A percentile compares a stretch with the other conserved stretches of the same genome.
Conservation (phyloP, 352 stramenopile genomes). For the Plasmopara halstedii region DNA sequence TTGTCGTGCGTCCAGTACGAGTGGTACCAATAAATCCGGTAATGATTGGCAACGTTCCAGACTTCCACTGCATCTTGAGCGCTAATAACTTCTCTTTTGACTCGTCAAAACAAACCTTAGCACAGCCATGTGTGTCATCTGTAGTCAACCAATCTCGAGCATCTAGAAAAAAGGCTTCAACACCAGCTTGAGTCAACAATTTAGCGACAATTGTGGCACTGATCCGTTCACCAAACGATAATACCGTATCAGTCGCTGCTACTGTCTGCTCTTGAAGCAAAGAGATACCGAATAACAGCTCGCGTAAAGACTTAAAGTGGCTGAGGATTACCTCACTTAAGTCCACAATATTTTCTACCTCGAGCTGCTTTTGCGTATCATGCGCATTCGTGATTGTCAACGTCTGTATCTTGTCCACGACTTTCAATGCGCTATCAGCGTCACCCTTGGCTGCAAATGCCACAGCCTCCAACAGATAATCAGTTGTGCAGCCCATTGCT, state of each 20-base stretch:
- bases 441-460: slow-evolving; percentile 50
- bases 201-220: slow-evolving; percentile 63
- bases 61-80: slow-evolving; percentile 33
- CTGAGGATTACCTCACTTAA: slow-evolving; percentile 39
- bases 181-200: slow-evolving; percentile 46
- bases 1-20: slow-evolving; percentile 61
- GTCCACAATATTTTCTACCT: slow-evolving; percentile 33
- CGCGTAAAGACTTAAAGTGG: slow-evolving; percentile 67
- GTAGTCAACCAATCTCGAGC: slow-evolving; percentile 68
- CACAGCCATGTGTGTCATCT: slow-evolving; percentile 58
- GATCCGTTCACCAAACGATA: slow-evolving; percentile 76
- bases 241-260: slow-evolving; percentile 58
- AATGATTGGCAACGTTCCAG: slow-evolving; percentile 47
- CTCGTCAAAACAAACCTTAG: slow-evolving; percentile 72
- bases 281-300: slow-evolving; percentile 71
- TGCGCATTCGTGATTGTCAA: slow-evolving; percentile 63
- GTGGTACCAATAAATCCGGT: slow-evolving; percentile 72
- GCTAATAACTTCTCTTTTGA: slow-evolving; percentile 61
- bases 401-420: slow-evolving; percentile 53
- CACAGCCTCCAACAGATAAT: slow-evolving; percentile 59
- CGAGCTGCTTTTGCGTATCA: slow-evolving; percentile 44
- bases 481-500: slow-evolving; percentile 75
- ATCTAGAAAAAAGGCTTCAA: slow-evolving; percentile 62
- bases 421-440: slow-evolving; percentile 25
- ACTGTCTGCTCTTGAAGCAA: slow-evolving; percentile 69